Conservation (phyloP, 2,329 filamentous ascomycete species). For the Aspergillus tanneri region DNA sequence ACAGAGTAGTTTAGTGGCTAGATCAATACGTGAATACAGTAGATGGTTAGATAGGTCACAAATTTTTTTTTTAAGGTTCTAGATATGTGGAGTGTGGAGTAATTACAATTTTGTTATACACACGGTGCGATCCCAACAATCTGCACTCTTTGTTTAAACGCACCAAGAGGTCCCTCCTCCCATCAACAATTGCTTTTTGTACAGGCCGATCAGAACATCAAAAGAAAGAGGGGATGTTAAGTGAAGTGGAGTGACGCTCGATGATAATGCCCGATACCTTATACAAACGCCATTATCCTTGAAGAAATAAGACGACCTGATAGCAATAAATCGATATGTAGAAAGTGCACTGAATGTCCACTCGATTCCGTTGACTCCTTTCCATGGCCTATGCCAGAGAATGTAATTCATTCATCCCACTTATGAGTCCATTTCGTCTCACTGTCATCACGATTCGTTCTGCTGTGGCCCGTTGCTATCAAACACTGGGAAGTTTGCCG, state of each 20-base stretch:
- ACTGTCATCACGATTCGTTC: slow-evolving; percentile 27
- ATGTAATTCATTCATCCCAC: slow-evolving; percentile 8
- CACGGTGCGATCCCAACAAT: neutral
- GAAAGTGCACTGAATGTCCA: neutral
- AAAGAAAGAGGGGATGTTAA: neutral
- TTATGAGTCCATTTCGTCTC: slow-evolving; percentile 19
- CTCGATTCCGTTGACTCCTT: slow-evolving; percentile 10
- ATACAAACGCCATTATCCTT: slow-evolving; percentile 11
- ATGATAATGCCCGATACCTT: slow-evolving; percentile 1
- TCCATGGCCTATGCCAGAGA: neutral
- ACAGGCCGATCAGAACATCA: neutral
- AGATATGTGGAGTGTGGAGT: neutral
- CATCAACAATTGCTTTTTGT: neutral
- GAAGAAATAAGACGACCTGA: slow-evolving; percentile 1
- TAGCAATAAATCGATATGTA: neutral
- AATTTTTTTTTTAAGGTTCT: neutral
- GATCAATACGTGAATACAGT: neutral
- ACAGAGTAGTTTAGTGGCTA: neutral
- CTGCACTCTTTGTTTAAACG: neutral
- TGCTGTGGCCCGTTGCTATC: slow-evolving; percentile 27
- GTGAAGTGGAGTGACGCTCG: slow-evolving; percentile 5
- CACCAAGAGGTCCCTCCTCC: neutral
- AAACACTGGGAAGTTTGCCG: slow-evolving; percentile 38
- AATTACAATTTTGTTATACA: slow-evolving; percentile 3
- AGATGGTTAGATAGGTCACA: neutral